Base-by-base conservation (phyloP, 495 filamentous ascomycete species). In the Platismatia glauca region DNA sequence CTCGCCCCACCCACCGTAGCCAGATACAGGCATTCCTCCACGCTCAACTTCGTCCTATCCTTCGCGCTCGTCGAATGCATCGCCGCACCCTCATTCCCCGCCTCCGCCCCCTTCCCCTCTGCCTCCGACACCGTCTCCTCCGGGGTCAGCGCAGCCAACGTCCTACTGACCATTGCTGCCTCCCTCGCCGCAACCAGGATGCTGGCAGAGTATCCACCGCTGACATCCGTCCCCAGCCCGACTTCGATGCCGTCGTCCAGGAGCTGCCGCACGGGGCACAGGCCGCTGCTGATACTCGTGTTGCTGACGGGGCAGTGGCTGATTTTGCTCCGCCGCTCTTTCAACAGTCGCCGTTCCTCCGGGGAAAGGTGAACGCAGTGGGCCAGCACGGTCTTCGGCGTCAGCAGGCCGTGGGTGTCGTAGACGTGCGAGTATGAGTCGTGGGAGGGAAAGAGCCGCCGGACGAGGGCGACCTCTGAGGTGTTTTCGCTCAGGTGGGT, bases 401-500 rank as follows among this genome's bases (percentile, higher is more conserved):
- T 88, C 8, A 98, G 77, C 0, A 98, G 77, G 11, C 84, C 84
- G 50, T 78, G 74, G 0, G 70, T 66, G 61, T 96, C 91, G 73
- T 98, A 98, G 52, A 96, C 91, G 39, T 73, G 75, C 9, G 91
- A 79, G 72, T 98, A 98, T 38, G 71, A 77, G 3, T 69, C 68
- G 37, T 76, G 72, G 0, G 79, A 72, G 0, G 91, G 90, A 74
- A 96, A 96, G 13, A 92, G 71, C 27, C 80, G 61, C 8, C 72
- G 67, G 2, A 97, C 58, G 1, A 95, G 81, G 4, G 71, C 75
- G 55, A 89, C 69, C 73, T 98, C 94, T 67, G 75, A 71, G 4
- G 69, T 75, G 74, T 95, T 97, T 71, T 98, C 94, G 0, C 86
- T 85, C 71, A 98, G 87, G 75, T 98, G 94, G 2, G 94, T 98